Evolutionary conservation across 2,329 filamentous ascomycete genomes (phyloP).

Genomic region (Hypoxylon sp.): DNA sequence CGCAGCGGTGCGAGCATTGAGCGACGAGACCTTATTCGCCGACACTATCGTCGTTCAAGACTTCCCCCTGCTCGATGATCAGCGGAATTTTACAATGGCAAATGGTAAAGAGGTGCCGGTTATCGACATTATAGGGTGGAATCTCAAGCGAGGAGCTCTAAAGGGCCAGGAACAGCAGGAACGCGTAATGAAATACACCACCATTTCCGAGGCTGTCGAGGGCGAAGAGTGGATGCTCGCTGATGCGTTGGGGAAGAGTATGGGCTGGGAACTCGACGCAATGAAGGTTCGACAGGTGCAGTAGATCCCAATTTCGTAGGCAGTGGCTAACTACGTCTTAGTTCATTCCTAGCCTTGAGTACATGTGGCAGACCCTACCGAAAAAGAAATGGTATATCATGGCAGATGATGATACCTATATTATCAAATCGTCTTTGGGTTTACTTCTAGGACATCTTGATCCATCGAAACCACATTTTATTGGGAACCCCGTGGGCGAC

Average conservation of each 20-base stretch:
- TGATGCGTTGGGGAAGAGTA: conserved; percentile 48
- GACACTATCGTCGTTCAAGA: conserved; percentile 64
- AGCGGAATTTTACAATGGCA: conserved; percentile 41
- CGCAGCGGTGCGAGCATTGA: conserved; percentile 60
- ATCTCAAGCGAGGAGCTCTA: conserved; percentile 47
- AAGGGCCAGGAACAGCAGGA: conserved; percentile 47
- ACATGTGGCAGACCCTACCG: conserved; percentile 62
- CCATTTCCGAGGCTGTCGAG: conserved; percentile 49
- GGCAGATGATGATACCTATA: conserved; percentile 68
- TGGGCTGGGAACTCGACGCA: conserved; percentile 53
- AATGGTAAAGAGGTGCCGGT: conserved; percentile 47
- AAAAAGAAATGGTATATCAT: conserved; percentile 70
- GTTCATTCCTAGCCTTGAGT: conserved; percentile 67
- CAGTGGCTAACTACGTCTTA: conserved; percentile 45
- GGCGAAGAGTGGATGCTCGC: conserved; percentile 51
- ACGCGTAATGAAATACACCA: conserved; percentile 50
- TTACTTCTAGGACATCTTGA: conserved; percentile 63
- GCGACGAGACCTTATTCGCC: conserved; percentile 54
- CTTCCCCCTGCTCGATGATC: conserved; percentile 54
- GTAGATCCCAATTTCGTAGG: background rate
- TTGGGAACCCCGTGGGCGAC: conserved; percentile 69
- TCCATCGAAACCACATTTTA: conserved; percentile 59
- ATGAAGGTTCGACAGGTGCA: conserved; percentile 49
- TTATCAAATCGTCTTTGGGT: conserved; percentile 62
- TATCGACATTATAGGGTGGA: conserved; percentile 52